Conservation (phyloP, 371 early-diverging fungal species). For the Coemansia sp. region DNA sequence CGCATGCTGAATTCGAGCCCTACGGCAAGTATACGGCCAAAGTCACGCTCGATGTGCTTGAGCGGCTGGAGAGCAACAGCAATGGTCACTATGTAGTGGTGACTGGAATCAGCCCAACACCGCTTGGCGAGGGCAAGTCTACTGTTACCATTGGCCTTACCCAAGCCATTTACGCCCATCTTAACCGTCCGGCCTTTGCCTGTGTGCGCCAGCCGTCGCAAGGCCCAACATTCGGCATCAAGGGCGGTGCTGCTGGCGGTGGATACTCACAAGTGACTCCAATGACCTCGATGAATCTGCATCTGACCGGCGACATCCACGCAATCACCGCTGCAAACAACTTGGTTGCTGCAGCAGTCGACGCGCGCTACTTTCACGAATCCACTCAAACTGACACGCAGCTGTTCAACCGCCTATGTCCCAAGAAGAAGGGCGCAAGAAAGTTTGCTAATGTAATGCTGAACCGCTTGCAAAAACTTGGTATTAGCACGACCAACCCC, state of each 20-base stretch:
- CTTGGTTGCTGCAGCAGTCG: conserved; percentile 94
- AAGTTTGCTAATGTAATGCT: conserved; percentile 82
- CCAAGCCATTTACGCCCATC: conserved; percentile 92
- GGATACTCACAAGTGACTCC: conserved; percentile 97
- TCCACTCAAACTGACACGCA: conserved; percentile 84
- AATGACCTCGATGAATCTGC: conserved; percentile 98
- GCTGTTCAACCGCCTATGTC: conserved; percentile 86
- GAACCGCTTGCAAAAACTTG: conserved; percentile 75
- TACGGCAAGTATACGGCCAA: conserved; percentile 92
- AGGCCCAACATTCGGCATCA: conserved; percentile 98
- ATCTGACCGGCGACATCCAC: conserved; percentile 97
- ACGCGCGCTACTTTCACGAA: conserved; percentile 97
- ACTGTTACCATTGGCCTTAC: conserved; percentile 93
- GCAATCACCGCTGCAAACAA: conserved; percentile 97
- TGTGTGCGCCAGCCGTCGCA: conserved; percentile 97
- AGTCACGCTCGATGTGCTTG: conserved; percentile 74
- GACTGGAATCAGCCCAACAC: conserved; percentile 97
- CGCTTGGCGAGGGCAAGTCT: conserved; percentile 97
- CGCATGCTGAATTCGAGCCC: conserved; percentile 66
- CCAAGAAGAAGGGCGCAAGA: conserved; percentile 79
- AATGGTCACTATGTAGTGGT: conserved; percentile 94
- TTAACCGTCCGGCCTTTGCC: conserved; percentile 83
- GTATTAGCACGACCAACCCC: conserved; percentile 78
- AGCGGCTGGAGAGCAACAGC: conserved; percentile 72
- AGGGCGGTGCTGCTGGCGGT: conserved; percentile 97